phyloP scores from a whole-genome alignment of 1,139 yeast species.

The Protomyces lactucae-debilis region DNA sequence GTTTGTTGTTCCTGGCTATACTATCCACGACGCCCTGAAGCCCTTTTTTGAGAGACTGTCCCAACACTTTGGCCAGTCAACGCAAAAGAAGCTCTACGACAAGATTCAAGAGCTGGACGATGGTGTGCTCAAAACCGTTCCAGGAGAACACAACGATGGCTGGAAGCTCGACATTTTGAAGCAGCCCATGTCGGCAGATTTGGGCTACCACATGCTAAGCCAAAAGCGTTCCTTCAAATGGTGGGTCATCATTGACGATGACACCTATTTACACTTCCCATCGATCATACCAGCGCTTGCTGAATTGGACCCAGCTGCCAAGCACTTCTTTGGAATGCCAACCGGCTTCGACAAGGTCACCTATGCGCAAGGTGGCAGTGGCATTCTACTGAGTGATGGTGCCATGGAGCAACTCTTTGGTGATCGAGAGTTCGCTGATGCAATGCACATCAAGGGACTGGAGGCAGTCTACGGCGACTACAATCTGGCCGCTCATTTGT shows the following conservation, averaged over 20 bases:
- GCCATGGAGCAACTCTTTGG: slow-evolving; percentile 38
- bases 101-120: neutral
- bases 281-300: slow-evolving; percentile 36
- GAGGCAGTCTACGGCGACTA: slow-evolving; percentile 41
- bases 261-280: slow-evolving; percentile 38
- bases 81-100: neutral
- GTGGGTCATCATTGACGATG: slow-evolving; percentile 43
- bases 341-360: neutral
- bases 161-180: slow-evolving; percentile 19
- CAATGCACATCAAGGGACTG: slow-evolving; percentile 35
- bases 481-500: slow-evolving; percentile 37
- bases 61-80: neutral
- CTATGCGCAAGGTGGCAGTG: slow-evolving; percentile 44
- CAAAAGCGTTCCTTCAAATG: slow-evolving; percentile 34
- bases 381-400: slow-evolving; percentile 39
- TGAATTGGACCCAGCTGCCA: slow-evolving; percentile 34
- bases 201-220: slow-evolving; percentile 10
- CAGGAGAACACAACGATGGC: slow-evolving; percentile 1
- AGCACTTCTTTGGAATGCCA: slow-evolving; percentile 25
- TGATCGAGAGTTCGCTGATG: slow-evolving; percentile 31
- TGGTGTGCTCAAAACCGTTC: neutral
- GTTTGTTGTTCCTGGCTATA: neutral
- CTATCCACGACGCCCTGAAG: neutral
- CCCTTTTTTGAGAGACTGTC: neutral
- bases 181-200: slow-evolving; percentile 1